Evolutionary conservation across 768 basidiomycete genomes (phyloP).

Genomic region (Lepiota brunneoincarnata): DNA sequence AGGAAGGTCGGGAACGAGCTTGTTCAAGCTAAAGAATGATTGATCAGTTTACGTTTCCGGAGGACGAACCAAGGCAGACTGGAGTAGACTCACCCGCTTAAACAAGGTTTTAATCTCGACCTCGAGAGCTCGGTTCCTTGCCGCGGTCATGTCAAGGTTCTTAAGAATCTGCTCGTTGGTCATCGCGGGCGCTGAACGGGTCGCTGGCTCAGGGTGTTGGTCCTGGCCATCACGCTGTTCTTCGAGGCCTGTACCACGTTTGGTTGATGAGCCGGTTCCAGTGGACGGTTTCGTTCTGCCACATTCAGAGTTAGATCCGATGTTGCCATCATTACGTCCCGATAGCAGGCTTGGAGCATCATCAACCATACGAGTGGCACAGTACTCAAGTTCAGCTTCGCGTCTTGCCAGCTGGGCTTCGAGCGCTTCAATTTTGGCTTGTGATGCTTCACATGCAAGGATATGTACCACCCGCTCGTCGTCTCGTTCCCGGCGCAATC

Average conservation of each 20-base stretch:
- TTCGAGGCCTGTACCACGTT: not conserved
- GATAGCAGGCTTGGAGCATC: conserved; percentile 2
- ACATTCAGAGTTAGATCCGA: not conserved
- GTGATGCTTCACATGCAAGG: conserved; percentile 35
- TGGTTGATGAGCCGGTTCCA: not conserved
- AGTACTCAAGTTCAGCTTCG: conserved; percentile 52
- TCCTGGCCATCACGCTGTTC: not conserved
- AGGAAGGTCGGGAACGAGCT: conserved; percentile 14
- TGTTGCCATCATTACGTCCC: conserved; percentile 2
- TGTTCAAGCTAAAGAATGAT: conserved; percentile 17
- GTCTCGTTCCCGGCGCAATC: conserved; percentile 41
- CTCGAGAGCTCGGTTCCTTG: conserved; percentile 42
- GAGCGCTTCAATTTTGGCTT: conserved; percentile 40
- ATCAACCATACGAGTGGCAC: conserved; percentile 16
- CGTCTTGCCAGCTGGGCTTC: conserved; percentile 54
- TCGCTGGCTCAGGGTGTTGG: too few relatives aligned
- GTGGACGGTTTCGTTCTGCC: not conserved
- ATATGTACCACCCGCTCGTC: conserved; percentile 41
- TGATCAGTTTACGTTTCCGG: conserved; percentile 4
- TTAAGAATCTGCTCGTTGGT: conserved; percentile 38
- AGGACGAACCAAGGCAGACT: not conserved
- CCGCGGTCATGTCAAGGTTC: conserved; percentile 33
- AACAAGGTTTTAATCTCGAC: conserved; percentile 38
- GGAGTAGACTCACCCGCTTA: conserved; percentile 27
- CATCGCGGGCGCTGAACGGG: conserved; percentile 9